phyloP scores from a whole-genome alignment of 176 grass and related monocot genomes.

The Pharus latifolius region DNA sequence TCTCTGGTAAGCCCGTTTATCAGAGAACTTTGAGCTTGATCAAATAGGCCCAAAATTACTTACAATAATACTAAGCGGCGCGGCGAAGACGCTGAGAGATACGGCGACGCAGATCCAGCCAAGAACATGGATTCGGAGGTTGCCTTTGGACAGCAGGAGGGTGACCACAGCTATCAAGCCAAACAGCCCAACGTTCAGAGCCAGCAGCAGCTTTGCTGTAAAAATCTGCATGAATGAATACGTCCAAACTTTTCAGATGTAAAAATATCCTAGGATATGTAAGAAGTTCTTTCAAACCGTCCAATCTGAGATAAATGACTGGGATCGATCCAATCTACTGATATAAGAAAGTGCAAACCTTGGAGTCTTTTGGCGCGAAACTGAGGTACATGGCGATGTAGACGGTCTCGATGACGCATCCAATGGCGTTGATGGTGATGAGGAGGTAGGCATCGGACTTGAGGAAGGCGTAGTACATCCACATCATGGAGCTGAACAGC shows the following conservation, averaged over 20 bases:
- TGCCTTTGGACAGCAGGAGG: constrained; percentile 22
- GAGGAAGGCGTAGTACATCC: constrained; percentile 75
- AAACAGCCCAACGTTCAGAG: constrained; percentile 66
- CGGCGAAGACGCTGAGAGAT: constrained; percentile 70
- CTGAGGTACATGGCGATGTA: constrained; percentile 63
- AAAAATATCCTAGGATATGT: no score
- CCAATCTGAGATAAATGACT: no score
- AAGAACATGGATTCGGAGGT: constrained; percentile 40
- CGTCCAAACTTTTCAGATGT: no score
- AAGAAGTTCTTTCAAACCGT: no score
- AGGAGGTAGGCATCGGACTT: constrained; percentile 61
- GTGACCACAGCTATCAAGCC: constrained; percentile 53
- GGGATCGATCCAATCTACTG: no score
- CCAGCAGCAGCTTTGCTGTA: constrained; percentile 46
- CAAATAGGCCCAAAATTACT: no score
- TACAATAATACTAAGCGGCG: constrained; percentile 85
- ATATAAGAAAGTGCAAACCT: no score
- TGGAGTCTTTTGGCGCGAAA: constrained; percentile 48
- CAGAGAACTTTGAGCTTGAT: no score
- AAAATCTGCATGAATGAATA: constrained; percentile 29
- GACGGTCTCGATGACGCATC: constrained; percentile 48
- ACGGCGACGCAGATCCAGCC: constrained; percentile 78
- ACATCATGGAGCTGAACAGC: constrained; percentile 81
- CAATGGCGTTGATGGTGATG: constrained; percentile 68
- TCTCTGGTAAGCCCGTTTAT: no score